A percentile compares a stretch with the other conserved stretches of the same genome.
Evolutionary conservation across 495 filamentous ascomycete species (phyloP).

Genomic region (Neurospora hispaniola): DNA sequence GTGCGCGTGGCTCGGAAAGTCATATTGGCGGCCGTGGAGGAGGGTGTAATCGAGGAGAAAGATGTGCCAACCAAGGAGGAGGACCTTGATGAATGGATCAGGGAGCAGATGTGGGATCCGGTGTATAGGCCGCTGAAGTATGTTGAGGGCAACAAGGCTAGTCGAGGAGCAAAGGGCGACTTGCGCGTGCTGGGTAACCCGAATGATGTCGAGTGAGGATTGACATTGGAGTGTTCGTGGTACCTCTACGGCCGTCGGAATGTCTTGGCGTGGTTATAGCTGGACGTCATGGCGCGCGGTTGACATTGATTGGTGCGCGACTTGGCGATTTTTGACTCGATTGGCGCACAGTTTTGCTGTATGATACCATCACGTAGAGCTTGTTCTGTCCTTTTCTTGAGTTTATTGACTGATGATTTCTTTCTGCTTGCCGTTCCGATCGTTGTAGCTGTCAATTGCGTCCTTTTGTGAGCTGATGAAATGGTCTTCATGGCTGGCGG

Average conservation of each 20-base stretch:
- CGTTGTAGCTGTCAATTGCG: not conserved
- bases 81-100: conserved; percentile 68
- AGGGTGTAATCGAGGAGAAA: conserved; percentile 52
- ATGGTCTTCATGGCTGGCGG: not conserved
- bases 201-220: not conserved
- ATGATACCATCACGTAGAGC: not conserved
- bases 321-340: not conserved
- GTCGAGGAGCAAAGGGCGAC: conserved; percentile 48
- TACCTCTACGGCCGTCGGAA: not conserved
- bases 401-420: not conserved
- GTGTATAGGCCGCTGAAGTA: conserved; percentile 53
- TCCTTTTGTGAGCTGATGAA: not conserved
- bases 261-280: not conserved
- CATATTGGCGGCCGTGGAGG: conserved; percentile 58
- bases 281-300: not conserved
- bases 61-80: conserved; percentile 48
- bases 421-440: not conserved
- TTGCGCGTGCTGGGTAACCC: conserved; percentile 36
- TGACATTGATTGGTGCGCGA: not conserved
- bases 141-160: conserved; percentile 40
- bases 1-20: conserved; percentile 70
- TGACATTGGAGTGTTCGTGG: not conserved
- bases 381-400: not conserved
- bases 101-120: conserved; percentile 86
- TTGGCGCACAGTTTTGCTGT: not conserved